Conservation (phyloP, 768 basidiomycete genomes). For the Lactarius evosmus region DNA sequence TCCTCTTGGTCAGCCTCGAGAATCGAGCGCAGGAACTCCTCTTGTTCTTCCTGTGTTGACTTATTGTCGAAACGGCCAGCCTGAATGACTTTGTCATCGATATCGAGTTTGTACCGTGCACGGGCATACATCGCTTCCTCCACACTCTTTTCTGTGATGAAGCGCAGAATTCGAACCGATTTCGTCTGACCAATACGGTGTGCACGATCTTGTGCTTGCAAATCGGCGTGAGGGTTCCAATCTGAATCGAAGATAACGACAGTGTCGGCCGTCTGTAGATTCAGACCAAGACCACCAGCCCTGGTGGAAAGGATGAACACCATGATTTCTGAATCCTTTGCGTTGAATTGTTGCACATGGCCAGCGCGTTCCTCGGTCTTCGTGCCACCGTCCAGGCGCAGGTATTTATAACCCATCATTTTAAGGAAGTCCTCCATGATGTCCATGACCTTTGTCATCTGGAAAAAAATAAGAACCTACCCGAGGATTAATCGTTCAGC, state of each 20-base stretch:
- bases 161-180: conserved; percentile 91
- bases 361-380: conserved; percentile 93
- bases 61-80: conserved; percentile 99
- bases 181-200: conserved; percentile 99
- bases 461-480: conserved; percentile 98
- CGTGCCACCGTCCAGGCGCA: conserved; percentile 94
- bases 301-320: conserved; percentile 94
- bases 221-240: conserved; percentile 98
- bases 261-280: conserved; percentile 87
- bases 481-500: not conserved
- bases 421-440: conserved; percentile 96
- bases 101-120: conserved; percentile 93
- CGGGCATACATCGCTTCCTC: conserved; percentile 98
- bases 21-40: conserved; percentile 89
- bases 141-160: conserved; percentile 97
- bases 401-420: conserved; percentile 80
- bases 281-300: conserved; percentile 92
- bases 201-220: conserved; percentile 98
- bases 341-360: conserved; percentile 85
- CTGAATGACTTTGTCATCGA: conserved; percentile 99
- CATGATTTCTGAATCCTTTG: conserved; percentile 80
- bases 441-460: conserved; percentile 99
- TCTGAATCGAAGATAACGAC: conserved; percentile 87
- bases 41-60: conserved; percentile 96
- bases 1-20: conserved; percentile 88